Evolutionary conservation across 192 early-diverging fungal species (phyloP), one percentile per base, ranked within the genome.

Genomic region (Dissophora globulifera): DNA sequence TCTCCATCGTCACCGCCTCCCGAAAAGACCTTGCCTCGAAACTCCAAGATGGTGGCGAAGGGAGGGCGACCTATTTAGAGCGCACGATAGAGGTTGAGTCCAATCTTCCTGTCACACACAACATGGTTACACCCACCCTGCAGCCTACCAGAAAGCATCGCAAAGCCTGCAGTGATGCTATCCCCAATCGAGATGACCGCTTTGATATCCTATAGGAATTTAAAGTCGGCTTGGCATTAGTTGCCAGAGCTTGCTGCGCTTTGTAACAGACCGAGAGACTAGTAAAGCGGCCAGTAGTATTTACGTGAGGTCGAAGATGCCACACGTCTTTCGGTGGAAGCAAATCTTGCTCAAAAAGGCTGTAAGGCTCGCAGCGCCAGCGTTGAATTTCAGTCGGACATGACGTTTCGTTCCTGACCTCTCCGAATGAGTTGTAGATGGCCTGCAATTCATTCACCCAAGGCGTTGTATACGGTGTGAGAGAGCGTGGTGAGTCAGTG

Each of bases 101-200:
- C n/a, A n/a, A n/a, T n/a, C n/a, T n/a, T n/a, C n/a, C n/a, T n/a
- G n/a, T n/a, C n/a, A n/a, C n/a, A n/a, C n/a, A n/a, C n/a, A n/a
- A n/a, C n/a, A n/a, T n/a, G n/a, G n/a, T n/a, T n/a, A n/a, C n/a
- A n/a, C n/a, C n/a, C n/a, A n/a, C n/a, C n/a, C n/a, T 27, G 35
- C 27, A 12, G 15, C 19, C 29, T 79, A 81, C 82, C 81, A 46
- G 84, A 83, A 12, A 78, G 19, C 83, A 84, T 83, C 26, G 81
- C 85, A 46, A 86, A 86, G 31, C 85, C 85, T n/a, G 85, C 85
- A 16, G 81, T 68, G 32, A 86, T 84, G 26, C 81, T 83, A 50
- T 86, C 85, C 23, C 85, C 85, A 10, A 86, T 65, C 17, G 81
- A 78, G 16, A 82, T 69, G 22, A 86, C 75, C 13, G 75, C 63